Conservation (phyloP, 352 stramenopile species). For the Thalassiosira livingstoniorum region DNA sequence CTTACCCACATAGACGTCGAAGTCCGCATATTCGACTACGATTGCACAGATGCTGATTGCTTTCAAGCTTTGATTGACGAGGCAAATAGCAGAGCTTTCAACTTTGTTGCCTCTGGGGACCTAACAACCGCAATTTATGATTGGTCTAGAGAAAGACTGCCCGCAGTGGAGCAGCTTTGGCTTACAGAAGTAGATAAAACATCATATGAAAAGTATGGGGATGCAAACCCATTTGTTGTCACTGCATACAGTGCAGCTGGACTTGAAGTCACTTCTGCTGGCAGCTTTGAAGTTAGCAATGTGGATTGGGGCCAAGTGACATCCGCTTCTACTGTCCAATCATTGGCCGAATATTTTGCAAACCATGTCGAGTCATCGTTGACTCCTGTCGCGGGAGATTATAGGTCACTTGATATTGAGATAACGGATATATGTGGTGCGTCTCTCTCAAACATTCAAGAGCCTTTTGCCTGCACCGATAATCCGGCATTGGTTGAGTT, state of each 20-base stretch:
- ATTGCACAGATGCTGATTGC: conserved; percentile 7
- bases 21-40: background rate
- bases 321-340: background rate
- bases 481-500: background rate
- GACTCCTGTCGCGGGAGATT: background rate
- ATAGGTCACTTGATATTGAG: background rate
- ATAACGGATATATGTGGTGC: background rate
- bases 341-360: conserved; percentile 2
- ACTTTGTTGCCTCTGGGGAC: conserved; percentile 1
- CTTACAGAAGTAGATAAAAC: background rate
- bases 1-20: conserved; percentile 2
- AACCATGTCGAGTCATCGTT: background rate
- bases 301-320: background rate
- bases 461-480: background rate
- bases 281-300: conserved; percentile 10
- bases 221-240: conserved; percentile 5
- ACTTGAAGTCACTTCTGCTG: background rate
- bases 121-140: conserved; percentile 7
- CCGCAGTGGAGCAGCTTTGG: conserved; percentile 1
- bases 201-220: conserved; percentile 3
- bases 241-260: background rate
- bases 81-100: background rate
- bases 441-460: background rate
- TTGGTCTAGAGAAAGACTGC: background rate
- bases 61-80: conserved; percentile 1